phyloP scores from a whole-genome alignment of 306 rosid species.

The Luffa aegyptiaca region DNA sequence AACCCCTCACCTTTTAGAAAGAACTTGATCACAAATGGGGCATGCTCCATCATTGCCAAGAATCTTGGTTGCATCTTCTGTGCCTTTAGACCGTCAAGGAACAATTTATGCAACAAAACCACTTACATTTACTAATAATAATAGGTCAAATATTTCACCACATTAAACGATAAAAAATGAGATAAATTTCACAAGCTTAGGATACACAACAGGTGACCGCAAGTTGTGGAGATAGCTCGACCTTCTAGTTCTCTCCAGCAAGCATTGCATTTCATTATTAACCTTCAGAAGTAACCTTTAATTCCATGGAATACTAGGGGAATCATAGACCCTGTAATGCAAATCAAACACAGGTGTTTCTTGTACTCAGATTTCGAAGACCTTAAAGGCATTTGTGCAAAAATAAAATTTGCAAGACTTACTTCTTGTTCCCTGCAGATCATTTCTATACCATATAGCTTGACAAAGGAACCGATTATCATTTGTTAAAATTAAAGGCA shows the following conservation, averaged over 20 bases:
- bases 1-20: conserved; percentile 74
- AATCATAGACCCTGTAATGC: conserved; percentile 22
- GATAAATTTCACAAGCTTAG: conserved; percentile 13
- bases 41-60: conserved; percentile 87
- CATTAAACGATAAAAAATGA: neutral
- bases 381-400: neutral
- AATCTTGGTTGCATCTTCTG: conserved; percentile 92
- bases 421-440: neutral
- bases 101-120: conserved; percentile 7
- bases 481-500: neutral
- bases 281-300: conserved; percentile 26
- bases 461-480: neutral
- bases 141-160: neutral
- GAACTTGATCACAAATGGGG: conserved; percentile 94
- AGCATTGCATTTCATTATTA: conserved; percentile 95
- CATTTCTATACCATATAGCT: neutral
- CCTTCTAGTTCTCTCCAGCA: conserved; percentile 99
- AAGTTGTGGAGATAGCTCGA: conserved; percentile 81
- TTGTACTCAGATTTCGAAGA: neutral
- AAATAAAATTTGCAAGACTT: neutral
- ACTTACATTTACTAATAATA: neutral
- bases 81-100: conserved; percentile 62
- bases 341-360: neutral
- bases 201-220: conserved; percentile 95
- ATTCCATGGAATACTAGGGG: conserved; percentile 23